Evolutionary conservation across 2,329 filamentous ascomycete species (phyloP).

Genomic region (Fusarium coicis): DNA sequence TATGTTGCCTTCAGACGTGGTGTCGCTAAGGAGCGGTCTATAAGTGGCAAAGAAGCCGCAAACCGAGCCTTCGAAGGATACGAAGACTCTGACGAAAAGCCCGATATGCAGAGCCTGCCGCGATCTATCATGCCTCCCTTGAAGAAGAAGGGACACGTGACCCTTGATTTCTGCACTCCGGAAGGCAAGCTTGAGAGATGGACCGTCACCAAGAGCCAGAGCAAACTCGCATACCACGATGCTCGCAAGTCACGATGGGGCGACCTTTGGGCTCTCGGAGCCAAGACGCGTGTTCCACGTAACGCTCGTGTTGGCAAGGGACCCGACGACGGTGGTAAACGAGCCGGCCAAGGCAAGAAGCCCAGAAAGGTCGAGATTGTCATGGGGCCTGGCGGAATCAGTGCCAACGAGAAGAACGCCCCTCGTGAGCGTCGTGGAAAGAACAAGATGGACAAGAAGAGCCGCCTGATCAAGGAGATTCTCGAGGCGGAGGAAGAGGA

Average conservation of each 20-base stretch:
- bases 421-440: constrained; percentile 54
- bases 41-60: constrained; percentile 66
- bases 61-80: constrained; percentile 79
- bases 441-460: constrained; percentile 51
- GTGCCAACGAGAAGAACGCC: constrained; percentile 52
- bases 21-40: constrained; percentile 49
- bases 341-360: constrained; percentile 55
- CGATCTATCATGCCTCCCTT: constrained; percentile 82
- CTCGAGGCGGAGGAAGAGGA: constrained; percentile 49
- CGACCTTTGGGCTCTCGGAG: constrained; percentile 93
- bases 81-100: constrained; percentile 59
- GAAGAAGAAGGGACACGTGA: constrained; percentile 89
- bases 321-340: constrained; percentile 59
- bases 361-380: constrained; percentile 51
- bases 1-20: constrained; percentile 89
- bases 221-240: constrained; percentile 86
- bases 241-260: constrained; percentile 92
- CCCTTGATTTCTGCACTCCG: constrained; percentile 90
- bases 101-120: constrained; percentile 76
- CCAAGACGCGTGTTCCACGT: constrained; percentile 80
- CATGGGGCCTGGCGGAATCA: constrained; percentile 51
- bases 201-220: constrained; percentile 87
- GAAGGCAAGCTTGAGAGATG: constrained; percentile 88
- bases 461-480: constrained; percentile 55
- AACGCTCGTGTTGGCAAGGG: constrained; percentile 68